Evolutionary conservation across 352 stramenopile genomes (phyloP).

Genomic region (Globisporangium spinosum): DNA sequence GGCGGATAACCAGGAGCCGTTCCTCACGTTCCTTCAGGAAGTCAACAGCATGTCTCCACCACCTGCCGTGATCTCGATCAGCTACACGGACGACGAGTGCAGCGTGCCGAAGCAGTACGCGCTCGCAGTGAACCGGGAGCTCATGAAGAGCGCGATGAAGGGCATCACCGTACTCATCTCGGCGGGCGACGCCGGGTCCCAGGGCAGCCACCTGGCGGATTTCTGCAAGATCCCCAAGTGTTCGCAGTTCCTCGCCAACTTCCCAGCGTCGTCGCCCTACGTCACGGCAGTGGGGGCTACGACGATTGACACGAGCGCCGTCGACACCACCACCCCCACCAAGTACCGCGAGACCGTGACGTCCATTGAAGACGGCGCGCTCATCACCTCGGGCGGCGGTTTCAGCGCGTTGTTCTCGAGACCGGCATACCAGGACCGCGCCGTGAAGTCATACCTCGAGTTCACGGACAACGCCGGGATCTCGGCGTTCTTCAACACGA

Average conservation of each 20-base stretch:
- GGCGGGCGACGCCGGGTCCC: constrained; percentile 57
- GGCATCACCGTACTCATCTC: constrained; percentile 69
- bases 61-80: constrained; percentile 70
- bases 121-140: constrained; percentile 57
- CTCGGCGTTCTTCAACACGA: constrained; percentile 31
- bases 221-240: constrained; percentile 44
- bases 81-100: constrained; percentile 83
- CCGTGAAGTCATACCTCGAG: constrained; percentile 36
- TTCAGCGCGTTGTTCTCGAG: constrained; percentile 57
- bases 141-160: constrained; percentile 68
- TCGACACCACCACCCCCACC: not conserved
- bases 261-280: constrained; percentile 71
- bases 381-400: constrained; percentile 74
- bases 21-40: constrained; percentile 66
- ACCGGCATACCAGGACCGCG: constrained; percentile 43
- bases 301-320: constrained; percentile 23
- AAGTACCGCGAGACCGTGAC: constrained; percentile 56
- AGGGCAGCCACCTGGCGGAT: constrained; percentile 45
- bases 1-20: constrained; percentile 79
- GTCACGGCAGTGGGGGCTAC: constrained; percentile 68
- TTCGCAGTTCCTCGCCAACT: constrained; percentile 58
- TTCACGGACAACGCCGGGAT: constrained; percentile 25
- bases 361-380: constrained; percentile 34
- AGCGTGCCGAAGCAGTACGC: constrained; percentile 52
- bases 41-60: constrained; percentile 62